Conservation (phyloP, 441 rosid genomes). For the Pelargonium exstipulatum region DNA sequence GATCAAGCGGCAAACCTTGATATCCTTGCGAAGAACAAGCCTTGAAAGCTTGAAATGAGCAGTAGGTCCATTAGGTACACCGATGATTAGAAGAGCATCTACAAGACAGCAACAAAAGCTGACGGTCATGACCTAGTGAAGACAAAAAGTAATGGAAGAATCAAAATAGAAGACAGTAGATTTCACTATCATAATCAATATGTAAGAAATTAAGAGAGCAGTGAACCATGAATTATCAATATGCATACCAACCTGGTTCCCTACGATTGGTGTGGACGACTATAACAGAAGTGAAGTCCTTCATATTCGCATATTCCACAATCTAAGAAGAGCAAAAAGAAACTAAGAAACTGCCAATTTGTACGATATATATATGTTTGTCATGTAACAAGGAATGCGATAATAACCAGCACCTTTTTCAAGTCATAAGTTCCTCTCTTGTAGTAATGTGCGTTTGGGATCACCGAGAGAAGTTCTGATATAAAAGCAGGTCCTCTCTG, state of each 20-base stretch:
- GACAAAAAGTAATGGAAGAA: no score
- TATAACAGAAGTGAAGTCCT: slow-evolving; percentile 68
- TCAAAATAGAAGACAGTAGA: not conserved
- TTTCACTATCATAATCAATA: not conserved
- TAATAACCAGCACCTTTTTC: slow-evolving; percentile 52
- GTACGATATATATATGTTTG: no score
- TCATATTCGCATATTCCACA: slow-evolving; percentile 67
- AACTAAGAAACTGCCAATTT: not conserved
- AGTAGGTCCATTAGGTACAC: slow-evolving; percentile 86
- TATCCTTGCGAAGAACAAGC: slow-evolving; percentile 73
- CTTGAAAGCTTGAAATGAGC: slow-evolving; percentile 85
- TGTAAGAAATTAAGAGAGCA: no score
- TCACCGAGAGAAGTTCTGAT: slow-evolving; percentile 64
- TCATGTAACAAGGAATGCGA: no score
- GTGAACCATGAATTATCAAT: slow-evolving; percentile 1
- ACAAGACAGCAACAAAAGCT: slow-evolving; percentile 18
- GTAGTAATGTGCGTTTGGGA: slow-evolving; percentile 68
- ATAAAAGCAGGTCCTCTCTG: slow-evolving; percentile 84
- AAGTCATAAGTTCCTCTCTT: slow-evolving; percentile 87
- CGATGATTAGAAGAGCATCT: slow-evolving; percentile 75
- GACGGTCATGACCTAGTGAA: no score
- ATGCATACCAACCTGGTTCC: slow-evolving; percentile 62
- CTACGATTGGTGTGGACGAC: slow-evolving; percentile 82
- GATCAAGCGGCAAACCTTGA: slow-evolving; percentile 84
- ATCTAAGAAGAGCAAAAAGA: slow-evolving; percentile 29